These are phyloP conservation scores for Ustilago loliicola DNA, from an alignment of 1,284 basidiomycete species.

Conservation along the genomic window DNA sequence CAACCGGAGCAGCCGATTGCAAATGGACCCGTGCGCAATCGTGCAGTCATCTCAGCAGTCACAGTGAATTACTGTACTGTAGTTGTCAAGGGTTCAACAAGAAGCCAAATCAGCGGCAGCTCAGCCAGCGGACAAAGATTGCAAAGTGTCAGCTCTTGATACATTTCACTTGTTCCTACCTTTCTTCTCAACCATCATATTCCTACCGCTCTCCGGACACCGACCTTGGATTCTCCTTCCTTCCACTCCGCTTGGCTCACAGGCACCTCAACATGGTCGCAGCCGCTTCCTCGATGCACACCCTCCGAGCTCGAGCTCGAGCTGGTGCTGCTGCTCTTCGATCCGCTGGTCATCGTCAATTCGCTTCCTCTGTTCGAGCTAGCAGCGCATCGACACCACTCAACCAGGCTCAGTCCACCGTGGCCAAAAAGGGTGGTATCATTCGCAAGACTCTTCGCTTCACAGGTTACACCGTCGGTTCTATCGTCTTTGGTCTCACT, in stretches of 20 bases:
- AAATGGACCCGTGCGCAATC: too few species aligned
- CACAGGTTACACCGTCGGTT: constrained; percentile 45
- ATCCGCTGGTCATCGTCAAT: constrained; percentile 3
- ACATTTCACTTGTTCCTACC: neutral
- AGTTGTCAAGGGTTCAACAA: too few species aligned
- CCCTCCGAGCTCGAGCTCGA: constrained; percentile 12
- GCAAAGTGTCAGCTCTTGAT: too few species aligned
- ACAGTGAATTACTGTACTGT: too few species aligned
- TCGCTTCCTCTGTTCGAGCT: constrained; percentile 13
- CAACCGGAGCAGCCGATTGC: too few species aligned
- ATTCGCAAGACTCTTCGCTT: constrained; percentile 28
- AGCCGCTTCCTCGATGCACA: constrained; percentile 13
- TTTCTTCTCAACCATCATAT: neutral
- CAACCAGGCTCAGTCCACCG: constrained; percentile 24
- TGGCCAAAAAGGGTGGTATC: constrained; percentile 24
- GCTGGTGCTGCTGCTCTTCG: neutral
- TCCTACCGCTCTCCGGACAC: neutral
- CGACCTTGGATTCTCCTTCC: neutral
- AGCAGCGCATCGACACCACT: constrained; percentile 30
- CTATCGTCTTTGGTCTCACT: constrained; percentile 60
- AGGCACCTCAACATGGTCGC: constrained; percentile 20
- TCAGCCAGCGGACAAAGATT: too few species aligned
- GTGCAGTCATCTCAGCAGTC: too few species aligned
- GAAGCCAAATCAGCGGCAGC: neutral
- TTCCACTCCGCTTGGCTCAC: neutral